Evolutionary conservation across 2,329 filamentous ascomycete genomes (phyloP).

Genomic region (Shiraia sp.): DNA sequence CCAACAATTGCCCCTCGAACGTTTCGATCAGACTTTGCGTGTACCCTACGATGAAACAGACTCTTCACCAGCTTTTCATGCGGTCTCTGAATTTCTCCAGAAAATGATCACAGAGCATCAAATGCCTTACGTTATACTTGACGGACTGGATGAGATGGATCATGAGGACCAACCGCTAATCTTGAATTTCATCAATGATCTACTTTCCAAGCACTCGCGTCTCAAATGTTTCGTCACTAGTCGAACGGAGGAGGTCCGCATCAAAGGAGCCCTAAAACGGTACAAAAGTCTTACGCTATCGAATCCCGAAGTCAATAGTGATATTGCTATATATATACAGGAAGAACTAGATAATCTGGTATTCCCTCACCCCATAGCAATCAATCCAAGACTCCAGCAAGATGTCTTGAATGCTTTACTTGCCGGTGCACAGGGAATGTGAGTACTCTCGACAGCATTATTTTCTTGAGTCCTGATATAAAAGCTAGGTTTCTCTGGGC

Average conservation of each 20-base stretch:
- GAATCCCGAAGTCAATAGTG: background rate
- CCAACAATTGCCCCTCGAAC: slow-evolving; percentile 2
- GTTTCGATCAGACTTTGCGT: slow-evolving; percentile 10
- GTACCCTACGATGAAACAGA: slow-evolving; percentile 3
- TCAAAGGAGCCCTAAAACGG: slow-evolving; percentile 3
- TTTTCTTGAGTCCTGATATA: background rate
- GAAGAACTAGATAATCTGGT: slow-evolving; percentile 2
- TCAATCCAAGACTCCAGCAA: slow-evolving; percentile 7
- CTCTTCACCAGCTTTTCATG: background rate
- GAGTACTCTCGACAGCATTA: slow-evolving; percentile 1
- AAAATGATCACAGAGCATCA: no score
- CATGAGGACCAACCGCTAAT: slow-evolving; percentile 3
- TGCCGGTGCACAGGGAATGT: slow-evolving; percentile 20
- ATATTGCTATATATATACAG: slow-evolving; percentile 18
- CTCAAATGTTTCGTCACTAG: slow-evolving; percentile 19
- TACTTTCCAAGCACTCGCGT: background rate
- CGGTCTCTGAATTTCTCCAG: no score
- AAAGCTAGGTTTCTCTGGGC: slow-evolving; percentile 39
- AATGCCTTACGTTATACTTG: slow-evolving; percentile 13
- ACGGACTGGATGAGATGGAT: slow-evolving; percentile 21
- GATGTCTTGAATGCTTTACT: slow-evolving; percentile 14
- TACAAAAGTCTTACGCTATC: slow-evolving; percentile 8
- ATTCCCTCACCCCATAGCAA: slow-evolving; percentile 5
- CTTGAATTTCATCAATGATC: slow-evolving; percentile 1
- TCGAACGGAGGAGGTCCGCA: slow-evolving; percentile 12